Evolutionary conservation across 2,329 filamentous ascomycete genomes (phyloP).

Genomic region (Epichloe gansuensis): DNA sequence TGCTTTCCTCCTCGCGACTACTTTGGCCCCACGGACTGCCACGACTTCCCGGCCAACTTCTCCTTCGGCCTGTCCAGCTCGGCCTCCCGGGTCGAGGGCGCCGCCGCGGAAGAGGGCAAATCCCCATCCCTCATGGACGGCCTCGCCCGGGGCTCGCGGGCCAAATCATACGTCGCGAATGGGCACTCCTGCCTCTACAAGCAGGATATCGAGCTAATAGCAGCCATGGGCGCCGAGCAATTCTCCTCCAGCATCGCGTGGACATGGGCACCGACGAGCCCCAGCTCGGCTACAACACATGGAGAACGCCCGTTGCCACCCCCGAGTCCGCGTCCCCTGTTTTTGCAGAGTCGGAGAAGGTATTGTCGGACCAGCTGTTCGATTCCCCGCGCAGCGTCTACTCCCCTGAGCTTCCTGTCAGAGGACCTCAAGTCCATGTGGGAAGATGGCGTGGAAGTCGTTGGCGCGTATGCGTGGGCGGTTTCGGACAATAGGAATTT

Average conservation of each 20-base stretch:
- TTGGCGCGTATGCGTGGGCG: constrained; percentile 42
- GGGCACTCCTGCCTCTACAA: constrained; percentile 45
- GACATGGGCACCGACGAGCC: constrained; percentile 15
- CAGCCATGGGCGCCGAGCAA: constrained; percentile 36
- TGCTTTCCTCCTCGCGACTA: constrained; percentile 41
- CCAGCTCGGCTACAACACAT: constrained; percentile 39
- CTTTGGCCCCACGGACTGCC: constrained; percentile 34
- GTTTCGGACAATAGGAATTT: constrained; percentile 44
- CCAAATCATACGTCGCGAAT: constrained; percentile 27
- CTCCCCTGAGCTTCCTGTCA: constrained; percentile 41
- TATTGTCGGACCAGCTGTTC: constrained; percentile 36
- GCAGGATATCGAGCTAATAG: constrained; percentile 41
- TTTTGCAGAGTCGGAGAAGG: constrained; percentile 31
- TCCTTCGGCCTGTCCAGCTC: constrained; percentile 35
- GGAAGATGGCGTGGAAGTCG: constrained; percentile 42
- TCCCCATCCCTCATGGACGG: constrained; percentile 32
- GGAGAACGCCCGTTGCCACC: constrained; percentile 33
- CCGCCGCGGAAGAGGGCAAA: constrained; percentile 30
- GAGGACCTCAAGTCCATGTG: constrained; percentile 43
- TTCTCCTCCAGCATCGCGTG: constrained; percentile 42
- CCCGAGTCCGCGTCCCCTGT: constrained; percentile 48
- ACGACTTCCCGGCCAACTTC: constrained; percentile 36
- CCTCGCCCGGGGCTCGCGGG: constrained; percentile 15
- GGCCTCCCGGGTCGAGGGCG: constrained; percentile 34
- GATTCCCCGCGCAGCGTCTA: constrained; percentile 42